Evolutionary conservation across 176 grass and related monocot genomes (phyloP), one percentile per base, ranked within the genome.

Genomic region (Oryza glumipatula): DNA sequence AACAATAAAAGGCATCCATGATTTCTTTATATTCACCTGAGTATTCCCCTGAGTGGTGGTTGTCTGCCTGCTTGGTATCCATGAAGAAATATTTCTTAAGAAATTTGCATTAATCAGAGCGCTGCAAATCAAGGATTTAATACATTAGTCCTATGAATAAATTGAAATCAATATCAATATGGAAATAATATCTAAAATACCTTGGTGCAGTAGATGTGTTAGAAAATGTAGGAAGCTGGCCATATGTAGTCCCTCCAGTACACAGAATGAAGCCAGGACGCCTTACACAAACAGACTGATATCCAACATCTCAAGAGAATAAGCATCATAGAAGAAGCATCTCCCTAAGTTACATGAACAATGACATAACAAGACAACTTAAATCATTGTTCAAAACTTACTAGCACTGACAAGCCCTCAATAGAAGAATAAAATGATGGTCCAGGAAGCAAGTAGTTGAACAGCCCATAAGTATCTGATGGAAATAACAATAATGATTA

Each of bases 201-300:
- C 89, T 95, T 67, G 89, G 88, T 41, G 81, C 16, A n/a, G 72
- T 73, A 86, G 87, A 89, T 7, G 75, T 82, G 51, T 87, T 91
- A 33, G 93, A 90, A 82, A 89, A 87, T 81, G 83, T 95, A 60
- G 93, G 96, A 92, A 98, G 87, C 49, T 98, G 96, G 46, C 93
- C 93, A 86, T 95, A 95, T 82, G 93, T 92, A 68, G 87, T 94
- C 63, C 96, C 91, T 85, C 96, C 96, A 67, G 93, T 98, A 74
- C 93, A 98, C 56, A 95, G 85, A 70, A 98, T 95, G 92, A 98
- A 98, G 44, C 96, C 72, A 92, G 96, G 93, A 48, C 81, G 88
- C 77, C 96, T 92, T 58, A 95, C 84, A 81, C 91, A 98, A 87
- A 85, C 38, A 70, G 93, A 94, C 96, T 95, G 70, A 75, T 83